These are phyloP conservation scores for Nemania abortiva DNA, from an alignment of 2,329 filamentous ascomycete species.

Conservation along the genomic window DNA sequence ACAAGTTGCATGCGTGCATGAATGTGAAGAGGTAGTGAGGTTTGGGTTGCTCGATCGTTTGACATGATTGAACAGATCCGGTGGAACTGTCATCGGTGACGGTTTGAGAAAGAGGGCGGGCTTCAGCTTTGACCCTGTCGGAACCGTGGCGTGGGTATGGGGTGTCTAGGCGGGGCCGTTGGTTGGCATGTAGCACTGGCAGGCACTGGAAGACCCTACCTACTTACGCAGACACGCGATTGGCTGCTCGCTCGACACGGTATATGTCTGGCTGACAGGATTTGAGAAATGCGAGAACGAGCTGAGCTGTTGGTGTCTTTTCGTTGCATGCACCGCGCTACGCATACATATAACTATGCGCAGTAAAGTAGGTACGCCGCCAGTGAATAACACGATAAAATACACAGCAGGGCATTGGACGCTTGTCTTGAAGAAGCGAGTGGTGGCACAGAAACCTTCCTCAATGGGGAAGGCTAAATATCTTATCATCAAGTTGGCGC, in stretches of 20 bases:
- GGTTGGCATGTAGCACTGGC: neutral
- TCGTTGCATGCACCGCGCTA: neutral
- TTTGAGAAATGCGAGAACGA: slow-evolving; percentile 21
- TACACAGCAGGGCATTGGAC: neutral
- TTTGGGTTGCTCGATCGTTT: too few species aligned
- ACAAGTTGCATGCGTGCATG: too few species aligned
- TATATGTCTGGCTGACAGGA: slow-evolving; percentile 20
- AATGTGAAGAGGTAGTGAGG: too few species aligned
- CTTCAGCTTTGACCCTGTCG: slow-evolving; percentile 9
- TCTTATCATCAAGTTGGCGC: slow-evolving; percentile 25
- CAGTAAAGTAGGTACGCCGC: neutral
- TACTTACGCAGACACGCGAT: neutral
- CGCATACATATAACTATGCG: neutral
- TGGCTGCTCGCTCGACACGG: neutral
- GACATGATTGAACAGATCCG: neutral
- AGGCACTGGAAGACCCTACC: too few species aligned
- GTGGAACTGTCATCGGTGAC: slow-evolving; percentile 9
- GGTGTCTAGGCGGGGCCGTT: neutral
- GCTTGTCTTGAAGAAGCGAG: slow-evolving; percentile 13
- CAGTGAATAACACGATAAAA: neutral
- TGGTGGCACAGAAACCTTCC: slow-evolving; percentile 25
- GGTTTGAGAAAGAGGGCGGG: slow-evolving; percentile 4
- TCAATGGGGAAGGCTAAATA: slow-evolving; percentile 21
- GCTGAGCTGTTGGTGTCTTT: slow-evolving; percentile 15
- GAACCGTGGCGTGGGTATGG: neutral